Conservation (phyloP, 1,284 basidiomycete genomes). For the Melampsora occidentalis region DNA sequence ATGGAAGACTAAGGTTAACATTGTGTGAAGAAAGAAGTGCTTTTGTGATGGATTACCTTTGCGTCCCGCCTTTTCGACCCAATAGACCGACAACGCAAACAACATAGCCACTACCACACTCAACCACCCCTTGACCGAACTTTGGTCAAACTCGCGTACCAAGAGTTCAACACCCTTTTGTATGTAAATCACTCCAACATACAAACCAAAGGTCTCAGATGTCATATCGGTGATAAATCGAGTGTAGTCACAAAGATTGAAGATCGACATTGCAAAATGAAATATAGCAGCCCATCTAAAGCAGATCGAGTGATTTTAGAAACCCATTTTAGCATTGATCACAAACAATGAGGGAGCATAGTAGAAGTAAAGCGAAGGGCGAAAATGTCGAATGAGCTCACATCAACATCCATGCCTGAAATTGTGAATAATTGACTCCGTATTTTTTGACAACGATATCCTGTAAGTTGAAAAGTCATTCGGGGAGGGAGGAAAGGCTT, state of each 20-base stretch:
- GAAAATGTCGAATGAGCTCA: neutral
- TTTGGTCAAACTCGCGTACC: slow-evolving; percentile 52
- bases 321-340: slow-evolving; percentile 59
- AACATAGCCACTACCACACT: slow-evolving; percentile 56
- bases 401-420: slow-evolving; percentile 44
- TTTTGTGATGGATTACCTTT: slow-evolving; percentile 6
- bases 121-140: slow-evolving; percentile 53
- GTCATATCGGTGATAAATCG: slow-evolving; percentile 80
- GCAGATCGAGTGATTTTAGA: slow-evolving; percentile 86
- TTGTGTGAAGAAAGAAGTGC: neutral
- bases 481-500: neutral
- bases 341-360: neutral
- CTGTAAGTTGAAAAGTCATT: neutral
- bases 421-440: slow-evolving; percentile 38
- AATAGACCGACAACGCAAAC: slow-evolving; percentile 56
- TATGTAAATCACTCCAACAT: slow-evolving; percentile 61
- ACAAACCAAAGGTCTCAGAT: slow-evolving; percentile 90
- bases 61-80: slow-evolving; percentile 47
- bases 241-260: slow-evolving; percentile 62
- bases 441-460: slow-evolving; percentile 36
- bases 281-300: slow-evolving; percentile 80
- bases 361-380: neutral
- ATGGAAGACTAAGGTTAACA: neutral
- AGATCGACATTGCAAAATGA: slow-evolving; percentile 79
- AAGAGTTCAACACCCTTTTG: slow-evolving; percentile 57